These are phyloP conservation scores for Jatropha curcas DNA, from an alignment of 345 rosid species.

Conservation along the genomic window DNA sequence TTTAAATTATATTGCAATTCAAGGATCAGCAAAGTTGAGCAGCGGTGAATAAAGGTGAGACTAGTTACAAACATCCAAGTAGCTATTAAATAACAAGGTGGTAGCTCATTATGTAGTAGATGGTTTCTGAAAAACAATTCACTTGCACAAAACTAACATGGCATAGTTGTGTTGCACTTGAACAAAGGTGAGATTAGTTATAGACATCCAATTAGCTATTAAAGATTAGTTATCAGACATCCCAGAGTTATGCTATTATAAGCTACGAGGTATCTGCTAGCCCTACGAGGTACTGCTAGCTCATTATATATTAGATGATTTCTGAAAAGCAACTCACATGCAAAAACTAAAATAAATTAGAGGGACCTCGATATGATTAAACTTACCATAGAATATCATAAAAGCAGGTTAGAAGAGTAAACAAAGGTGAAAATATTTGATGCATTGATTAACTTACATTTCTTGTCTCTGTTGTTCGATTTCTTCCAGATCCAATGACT, in stretches of 20 bases:
- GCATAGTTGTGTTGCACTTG: no score
- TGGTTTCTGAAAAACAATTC: no score
- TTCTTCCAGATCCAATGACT: conserved; percentile 61
- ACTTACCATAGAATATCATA: not conserved
- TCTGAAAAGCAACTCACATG: not conserved
- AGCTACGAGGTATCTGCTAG: no score
- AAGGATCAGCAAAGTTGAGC: not conserved
- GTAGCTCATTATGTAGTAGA: no score
- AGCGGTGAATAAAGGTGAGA: not conserved
- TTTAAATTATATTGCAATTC: not conserved
- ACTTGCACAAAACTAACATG: no score
- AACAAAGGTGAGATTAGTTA: not conserved
- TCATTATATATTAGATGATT: not conserved
- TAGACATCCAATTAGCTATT: not conserved
- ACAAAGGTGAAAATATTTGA: not conserved
- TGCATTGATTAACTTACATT: conserved; percentile 35
- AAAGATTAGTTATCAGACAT: no score
- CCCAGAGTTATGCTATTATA: no score
- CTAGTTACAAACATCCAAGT: no score
- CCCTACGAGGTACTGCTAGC: not conserved
- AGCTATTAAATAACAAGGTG: no score
- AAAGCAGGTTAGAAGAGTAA: not conserved
- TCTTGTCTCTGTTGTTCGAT: conserved; percentile 62
- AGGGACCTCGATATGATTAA: not conserved
- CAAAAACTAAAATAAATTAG: not conserved